These are phyloP conservation scores for Ustilago bromivora DNA, from an alignment of 1,284 basidiomycete species.

Conservation along the genomic window DNA sequence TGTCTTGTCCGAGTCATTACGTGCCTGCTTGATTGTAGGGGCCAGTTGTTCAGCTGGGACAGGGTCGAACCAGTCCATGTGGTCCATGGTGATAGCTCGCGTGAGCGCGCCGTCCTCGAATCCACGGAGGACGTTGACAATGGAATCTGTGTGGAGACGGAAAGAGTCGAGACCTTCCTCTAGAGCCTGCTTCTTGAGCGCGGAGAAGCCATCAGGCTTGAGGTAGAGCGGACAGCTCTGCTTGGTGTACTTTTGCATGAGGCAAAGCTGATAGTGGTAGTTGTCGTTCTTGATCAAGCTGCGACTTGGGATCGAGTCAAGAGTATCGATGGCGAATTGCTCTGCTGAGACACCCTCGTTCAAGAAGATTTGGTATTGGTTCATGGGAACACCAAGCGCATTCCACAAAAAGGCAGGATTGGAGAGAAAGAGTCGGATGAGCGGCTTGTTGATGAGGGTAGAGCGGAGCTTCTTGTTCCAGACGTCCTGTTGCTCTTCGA, in stretches of 20 bases:
- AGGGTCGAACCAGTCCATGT: slow-evolving; percentile 80
- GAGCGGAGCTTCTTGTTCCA: slow-evolving; percentile 77
- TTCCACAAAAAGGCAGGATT: slow-evolving; percentile 80
- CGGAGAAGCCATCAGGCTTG: slow-evolving; percentile 77
- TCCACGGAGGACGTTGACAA: slow-evolving; percentile 76
- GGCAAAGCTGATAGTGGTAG: slow-evolving; percentile 71
- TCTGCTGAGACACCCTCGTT: slow-evolving; percentile 74
- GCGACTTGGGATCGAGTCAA: slow-evolving; percentile 64
- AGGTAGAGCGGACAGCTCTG: slow-evolving; percentile 81
- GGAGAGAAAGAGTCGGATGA: slow-evolving; percentile 75
- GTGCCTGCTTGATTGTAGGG: slow-evolving; percentile 67
- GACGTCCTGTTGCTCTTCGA: slow-evolving; percentile 77
- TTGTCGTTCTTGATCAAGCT: slow-evolving; percentile 64
- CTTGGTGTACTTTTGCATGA: slow-evolving; percentile 77
- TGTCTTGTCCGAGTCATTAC: slow-evolving; percentile 70
- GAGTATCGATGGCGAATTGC: slow-evolving; percentile 69
- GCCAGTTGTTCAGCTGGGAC: slow-evolving; percentile 72
- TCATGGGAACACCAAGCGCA: slow-evolving; percentile 81
- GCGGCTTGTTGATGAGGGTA: slow-evolving; percentile 77
- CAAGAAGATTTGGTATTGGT: slow-evolving; percentile 79
- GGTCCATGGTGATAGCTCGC: slow-evolving; percentile 79
- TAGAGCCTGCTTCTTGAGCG: slow-evolving; percentile 74
- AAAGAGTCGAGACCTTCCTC: slow-evolving; percentile 75
- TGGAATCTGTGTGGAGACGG: slow-evolving; percentile 82
- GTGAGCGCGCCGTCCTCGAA: slow-evolving; percentile 63